phyloP scores from a whole-genome alignment of 2,329 filamentous ascomycete species.

The Boeremia lycopersici region DNA sequence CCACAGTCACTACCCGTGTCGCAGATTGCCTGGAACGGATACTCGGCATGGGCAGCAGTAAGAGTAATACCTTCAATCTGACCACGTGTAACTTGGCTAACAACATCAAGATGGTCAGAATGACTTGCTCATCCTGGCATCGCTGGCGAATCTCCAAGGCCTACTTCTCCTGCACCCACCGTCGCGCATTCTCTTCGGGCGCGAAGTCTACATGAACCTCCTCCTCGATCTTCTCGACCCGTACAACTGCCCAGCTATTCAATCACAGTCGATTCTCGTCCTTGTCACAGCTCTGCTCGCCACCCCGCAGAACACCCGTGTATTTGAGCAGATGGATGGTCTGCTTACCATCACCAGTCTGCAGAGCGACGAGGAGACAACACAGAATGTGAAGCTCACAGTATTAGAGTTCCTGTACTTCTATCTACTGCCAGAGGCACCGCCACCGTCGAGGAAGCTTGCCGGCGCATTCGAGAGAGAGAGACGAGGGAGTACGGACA shows the following conservation, averaged over 20 bases:
- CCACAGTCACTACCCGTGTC: conserved; percentile 76
- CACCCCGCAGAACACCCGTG: conserved; percentile 83
- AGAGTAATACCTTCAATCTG: conserved; percentile 24
- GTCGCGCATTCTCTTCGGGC: conserved; percentile 82
- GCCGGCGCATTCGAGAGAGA: conserved; percentile 42
- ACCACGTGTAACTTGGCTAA: conserved; percentile 8
- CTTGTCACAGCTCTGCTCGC: conserved; percentile 89
- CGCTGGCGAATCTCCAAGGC: conserved; percentile 88
- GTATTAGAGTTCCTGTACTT: conserved; percentile 98
- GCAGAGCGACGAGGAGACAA: conserved; percentile 87
- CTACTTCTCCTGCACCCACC: conserved; percentile 86
- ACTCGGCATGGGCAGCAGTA: conserved; percentile 73
- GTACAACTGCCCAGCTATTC: conserved; percentile 85
- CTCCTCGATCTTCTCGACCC: conserved; percentile 94
- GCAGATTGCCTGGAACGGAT: conserved; percentile 85
- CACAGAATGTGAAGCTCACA: conserved; percentile 89
- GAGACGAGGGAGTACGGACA: conserved; percentile 37
- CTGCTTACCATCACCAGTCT: conserved; percentile 89
- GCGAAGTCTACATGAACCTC: conserved; percentile 95
- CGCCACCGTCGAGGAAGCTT: conserved; percentile 49
- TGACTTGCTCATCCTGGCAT: conserved; percentile 85
- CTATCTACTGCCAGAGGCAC: conserved; percentile 93
- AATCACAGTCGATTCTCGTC: conserved; percentile 86
- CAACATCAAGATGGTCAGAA: conserved; percentile 70
- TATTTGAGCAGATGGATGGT: conserved; percentile 90